A percentile compares a stretch with the other conserved stretches of the same genome.
These are phyloP conservation scores for Colletotrichum melonis DNA, from an alignment of 2,329 filamentous ascomycete genomes.

Conservation along the genomic window DNA sequence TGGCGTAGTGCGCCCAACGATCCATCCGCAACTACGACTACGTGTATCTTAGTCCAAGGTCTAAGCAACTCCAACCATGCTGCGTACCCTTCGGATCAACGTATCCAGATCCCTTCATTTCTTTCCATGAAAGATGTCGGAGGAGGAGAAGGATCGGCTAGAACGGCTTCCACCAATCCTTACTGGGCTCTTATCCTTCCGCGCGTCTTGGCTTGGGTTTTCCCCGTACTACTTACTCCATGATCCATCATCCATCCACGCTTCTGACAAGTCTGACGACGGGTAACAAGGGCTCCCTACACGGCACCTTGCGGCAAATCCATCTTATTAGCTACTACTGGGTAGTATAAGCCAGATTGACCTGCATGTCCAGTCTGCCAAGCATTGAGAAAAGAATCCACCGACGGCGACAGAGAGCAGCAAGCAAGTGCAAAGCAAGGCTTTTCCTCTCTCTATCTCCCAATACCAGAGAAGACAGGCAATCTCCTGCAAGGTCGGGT, in stretches of 20 bases:
- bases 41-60: neutral
- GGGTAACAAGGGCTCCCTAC: slow-evolving; percentile 14
- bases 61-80: neutral
- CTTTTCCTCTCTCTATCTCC: too few species aligned
- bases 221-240: neutral
- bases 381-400: neutral
- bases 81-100: slow-evolving; percentile 21
- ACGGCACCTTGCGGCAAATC: neutral
- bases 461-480: neutral
- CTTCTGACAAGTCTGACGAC: slow-evolving; percentile 11
- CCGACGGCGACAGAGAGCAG: slow-evolving; percentile 17
- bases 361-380: neutral
- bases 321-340: neutral
- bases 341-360: neutral
- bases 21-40: neutral
- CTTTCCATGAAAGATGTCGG: slow-evolving; percentile 3
- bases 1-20: neutral
- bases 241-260: neutral
- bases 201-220: neutral
- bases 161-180: slow-evolving; percentile 12
- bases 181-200: slow-evolving; percentile 4
- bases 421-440: neutral
- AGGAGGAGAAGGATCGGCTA: neutral
- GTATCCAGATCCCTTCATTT: slow-evolving; percentile 27
- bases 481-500: slow-evolving; percentile 16